phyloP scores from a whole-genome alignment of 805 yeast genomes.

The Wickerhamiella azymoides region DNA sequence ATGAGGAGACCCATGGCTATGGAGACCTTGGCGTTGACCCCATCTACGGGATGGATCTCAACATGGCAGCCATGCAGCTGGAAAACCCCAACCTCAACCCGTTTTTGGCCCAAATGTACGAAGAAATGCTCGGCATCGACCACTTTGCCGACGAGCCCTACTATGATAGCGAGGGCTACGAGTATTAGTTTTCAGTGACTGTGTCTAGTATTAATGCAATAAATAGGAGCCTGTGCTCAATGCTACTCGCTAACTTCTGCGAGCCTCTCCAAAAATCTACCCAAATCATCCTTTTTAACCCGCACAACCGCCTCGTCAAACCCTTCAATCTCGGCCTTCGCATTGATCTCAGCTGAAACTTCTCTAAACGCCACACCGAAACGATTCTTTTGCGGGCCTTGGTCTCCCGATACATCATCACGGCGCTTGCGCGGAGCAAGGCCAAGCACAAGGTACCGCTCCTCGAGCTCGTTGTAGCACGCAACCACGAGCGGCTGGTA shows the following conservation, averaged over 20 bases:
- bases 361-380: slow-evolving; percentile 87
- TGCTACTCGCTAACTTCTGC: slow-evolving; percentile 27
- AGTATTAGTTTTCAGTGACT: too few relatives aligned
- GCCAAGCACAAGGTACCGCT: slow-evolving; percentile 79
- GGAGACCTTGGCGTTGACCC: too few relatives aligned
- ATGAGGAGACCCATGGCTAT: too few relatives aligned
- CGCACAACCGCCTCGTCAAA: slow-evolving; percentile 92
- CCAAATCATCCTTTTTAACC: slow-evolving; percentile 70
- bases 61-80: too few relatives aligned
- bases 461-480: slow-evolving; percentile 54
- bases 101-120: too few relatives aligned
- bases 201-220: too few relatives aligned
- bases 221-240: not conserved
- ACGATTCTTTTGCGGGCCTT: slow-evolving; percentile 34
- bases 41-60: too few relatives aligned
- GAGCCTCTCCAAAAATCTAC: slow-evolving; percentile 73
- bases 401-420: slow-evolving; percentile 21
- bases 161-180: too few relatives aligned
- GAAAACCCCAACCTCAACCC: too few relatives aligned
- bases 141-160: too few relatives aligned
- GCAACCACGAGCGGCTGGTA: slow-evolving; percentile 77
- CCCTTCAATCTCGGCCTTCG: slow-evolving; percentile 81
- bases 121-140: too few relatives aligned
- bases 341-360: slow-evolving; percentile 71
- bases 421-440: slow-evolving; percentile 69